Evolutionary conservation across 2,329 filamentous ascomycete genomes (phyloP).

Genomic region (Colletotrichum simmondsii): DNA sequence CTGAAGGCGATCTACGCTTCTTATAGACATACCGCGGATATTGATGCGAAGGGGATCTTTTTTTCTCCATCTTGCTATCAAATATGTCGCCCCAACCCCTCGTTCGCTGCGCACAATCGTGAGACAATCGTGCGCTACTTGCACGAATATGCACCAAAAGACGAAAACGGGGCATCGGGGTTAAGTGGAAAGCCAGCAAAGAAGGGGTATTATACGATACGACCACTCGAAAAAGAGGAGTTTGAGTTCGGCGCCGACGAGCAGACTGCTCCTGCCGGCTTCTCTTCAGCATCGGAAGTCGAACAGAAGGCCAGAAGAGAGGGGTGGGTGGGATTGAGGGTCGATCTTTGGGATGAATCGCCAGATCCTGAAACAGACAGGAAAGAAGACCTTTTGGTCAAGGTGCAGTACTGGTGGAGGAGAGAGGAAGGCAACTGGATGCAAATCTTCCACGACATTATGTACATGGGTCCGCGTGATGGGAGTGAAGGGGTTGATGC

Average conservation of each 20-base stretch:
- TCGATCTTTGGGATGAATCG: conserved; percentile 41
- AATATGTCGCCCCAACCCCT: conserved; percentile 39
- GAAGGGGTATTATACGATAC: conserved; percentile 34
- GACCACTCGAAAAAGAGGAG: conserved; percentile 31
- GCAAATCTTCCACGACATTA: conserved; percentile 43
- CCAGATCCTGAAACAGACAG: not conserved
- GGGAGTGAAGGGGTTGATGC: conserved; percentile 38
- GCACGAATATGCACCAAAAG: conserved; percentile 32
- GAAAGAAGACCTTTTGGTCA: conserved; percentile 37
- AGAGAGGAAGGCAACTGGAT: conserved; percentile 35
- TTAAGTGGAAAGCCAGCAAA: not conserved
- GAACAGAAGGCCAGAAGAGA: conserved; percentile 31
- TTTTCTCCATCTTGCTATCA: conserved; percentile 27
- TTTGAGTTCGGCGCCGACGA: conserved; percentile 36
- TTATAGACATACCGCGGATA: conserved; percentile 15
- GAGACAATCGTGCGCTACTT: conserved; percentile 40
- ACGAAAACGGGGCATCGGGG: not conserved
- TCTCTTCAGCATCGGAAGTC: conserved; percentile 24
- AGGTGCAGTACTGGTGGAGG: conserved; percentile 45
- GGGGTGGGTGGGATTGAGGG: conserved; percentile 42
- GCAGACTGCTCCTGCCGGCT: conserved; percentile 30
- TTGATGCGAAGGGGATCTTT: conserved; percentile 18
- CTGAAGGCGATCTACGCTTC: conserved; percentile 1
- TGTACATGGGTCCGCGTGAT: conserved; percentile 41
- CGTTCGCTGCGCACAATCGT: conserved; percentile 38